Conservation (phyloP, 306 rosid species). For the Sicyos edulis region DNA sequence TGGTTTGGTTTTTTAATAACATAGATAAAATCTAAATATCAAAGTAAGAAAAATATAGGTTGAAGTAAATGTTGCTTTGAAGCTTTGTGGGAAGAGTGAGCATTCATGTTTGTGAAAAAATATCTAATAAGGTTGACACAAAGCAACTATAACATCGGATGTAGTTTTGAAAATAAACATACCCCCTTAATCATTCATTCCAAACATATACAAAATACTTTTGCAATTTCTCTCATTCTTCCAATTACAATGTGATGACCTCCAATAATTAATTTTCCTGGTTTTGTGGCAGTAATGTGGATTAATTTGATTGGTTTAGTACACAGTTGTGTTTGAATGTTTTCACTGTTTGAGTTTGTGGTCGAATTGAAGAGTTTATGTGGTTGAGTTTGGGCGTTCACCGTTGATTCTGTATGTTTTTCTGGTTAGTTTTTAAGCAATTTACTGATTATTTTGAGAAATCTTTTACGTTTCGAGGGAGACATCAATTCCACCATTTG, state of each 20-base stretch:
- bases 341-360: background rate
- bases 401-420: background rate
- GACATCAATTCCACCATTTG: background rate
- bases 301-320: background rate
- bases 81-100: background rate
- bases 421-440: background rate
- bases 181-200: no score
- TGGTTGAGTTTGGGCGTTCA: background rate
- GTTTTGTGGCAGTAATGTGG: background rate
- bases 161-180: no score
- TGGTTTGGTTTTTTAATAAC: no score
- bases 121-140: no score
- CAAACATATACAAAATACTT: no score
- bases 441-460: constrained; percentile 1
- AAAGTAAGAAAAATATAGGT: no score
- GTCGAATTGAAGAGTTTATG: background rate
- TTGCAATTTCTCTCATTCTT: background rate
- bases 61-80: background rate
- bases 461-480: background rate
- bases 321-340: background rate
- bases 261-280: background rate
- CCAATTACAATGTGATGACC: background rate
- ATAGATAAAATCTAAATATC: no score
- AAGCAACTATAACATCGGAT: no score
- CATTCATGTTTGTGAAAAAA: background rate